Percentiles rank a stretch among this genome's conserved stretches.
phyloP scores from a whole-genome alignment of 2,329 filamentous ascomycete genomes.

The Cladosporium sp. region DNA sequence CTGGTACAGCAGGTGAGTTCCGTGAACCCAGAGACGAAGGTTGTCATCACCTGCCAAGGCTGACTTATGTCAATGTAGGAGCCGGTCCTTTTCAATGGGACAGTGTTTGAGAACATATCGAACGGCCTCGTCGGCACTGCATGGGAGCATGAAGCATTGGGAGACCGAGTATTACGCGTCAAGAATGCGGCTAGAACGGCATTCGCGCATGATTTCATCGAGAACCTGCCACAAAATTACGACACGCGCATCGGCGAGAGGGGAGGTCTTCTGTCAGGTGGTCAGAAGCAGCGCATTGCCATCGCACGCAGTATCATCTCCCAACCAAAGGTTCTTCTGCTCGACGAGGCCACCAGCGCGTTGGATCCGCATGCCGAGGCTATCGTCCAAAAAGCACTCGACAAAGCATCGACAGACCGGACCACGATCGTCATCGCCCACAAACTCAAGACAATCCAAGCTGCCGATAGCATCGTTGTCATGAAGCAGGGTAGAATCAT shows the following conservation, averaged over 20 bases:
- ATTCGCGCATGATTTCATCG: constrained; percentile 36
- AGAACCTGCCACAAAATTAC: constrained; percentile 31
- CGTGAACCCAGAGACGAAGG: not conserved
- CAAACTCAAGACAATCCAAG: constrained; percentile 39
- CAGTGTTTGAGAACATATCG: constrained; percentile 33
- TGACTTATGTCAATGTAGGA: constrained; percentile 24
- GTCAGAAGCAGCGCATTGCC: constrained; percentile 32
- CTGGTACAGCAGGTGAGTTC: constrained; percentile 25
- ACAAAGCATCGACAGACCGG: constrained; percentile 27
- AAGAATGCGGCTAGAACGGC: constrained; percentile 30
- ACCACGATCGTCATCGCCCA: constrained; percentile 42
- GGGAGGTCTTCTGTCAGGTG: constrained; percentile 30
- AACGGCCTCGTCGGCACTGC: constrained; percentile 29
- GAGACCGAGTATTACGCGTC: constrained; percentile 22
- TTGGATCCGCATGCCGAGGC: constrained; percentile 32
- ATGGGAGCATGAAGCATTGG: constrained; percentile 21
- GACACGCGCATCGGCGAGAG: constrained; percentile 32
- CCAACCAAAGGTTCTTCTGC: constrained; percentile 31
- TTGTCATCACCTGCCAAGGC: not conserved
- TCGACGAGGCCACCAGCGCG: constrained; percentile 36
- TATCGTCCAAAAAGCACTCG: constrained; percentile 32
- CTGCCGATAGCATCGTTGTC: constrained; percentile 43
- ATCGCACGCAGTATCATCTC: constrained; percentile 35
- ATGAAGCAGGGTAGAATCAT: constrained; percentile 40
- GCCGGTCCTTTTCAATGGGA: constrained; percentile 32